These are phyloP conservation scores for Trifolium pratense DNA, from an alignment of 306 rosid genomes.

Conservation along the genomic window DNA sequence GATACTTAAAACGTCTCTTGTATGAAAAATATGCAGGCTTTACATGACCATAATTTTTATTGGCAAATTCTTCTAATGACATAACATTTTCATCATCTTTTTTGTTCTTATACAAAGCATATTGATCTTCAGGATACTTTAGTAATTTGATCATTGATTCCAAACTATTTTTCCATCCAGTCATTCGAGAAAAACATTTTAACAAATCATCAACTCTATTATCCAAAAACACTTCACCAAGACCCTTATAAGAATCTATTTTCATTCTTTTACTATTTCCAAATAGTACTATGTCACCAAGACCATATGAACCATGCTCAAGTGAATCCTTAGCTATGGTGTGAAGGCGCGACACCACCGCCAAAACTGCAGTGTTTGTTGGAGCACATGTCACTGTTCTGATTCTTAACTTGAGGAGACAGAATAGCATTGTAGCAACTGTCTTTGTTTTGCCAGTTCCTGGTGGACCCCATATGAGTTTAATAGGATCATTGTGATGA, in stretches of 20 bases:
- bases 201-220: constrained; percentile 30
- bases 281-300: constrained; percentile 32
- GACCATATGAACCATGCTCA: constrained; percentile 15
- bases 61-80: constrained; percentile 49
- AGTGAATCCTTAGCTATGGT: constrained; percentile 17
- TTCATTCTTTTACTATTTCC: constrained; percentile 50
- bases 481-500: constrained; percentile 38
- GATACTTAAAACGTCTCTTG: neutral
- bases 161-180: constrained; percentile 40
- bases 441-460: constrained; percentile 76
- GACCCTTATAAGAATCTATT: constrained; percentile 35
- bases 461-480: constrained; percentile 76
- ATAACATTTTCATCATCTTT: neutral
- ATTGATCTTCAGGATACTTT: constrained; percentile 37
- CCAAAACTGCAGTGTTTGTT: constrained; percentile 59
- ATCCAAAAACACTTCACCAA: constrained; percentile 42
- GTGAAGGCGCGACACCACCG: constrained; percentile 46
- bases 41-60: neutral
- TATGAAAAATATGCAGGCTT: constrained; percentile 2
- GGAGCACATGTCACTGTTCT: constrained; percentile 72
- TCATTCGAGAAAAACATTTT: constrained; percentile 9
- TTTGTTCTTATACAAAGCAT: neutral
- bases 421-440: constrained; percentile 44
- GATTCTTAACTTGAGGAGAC: constrained; percentile 41
- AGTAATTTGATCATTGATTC: constrained; percentile 40